These are phyloP conservation scores for Dioscorea cayenensis DNA, from an alignment of 116 monocot species.

Conservation along the genomic window DNA sequence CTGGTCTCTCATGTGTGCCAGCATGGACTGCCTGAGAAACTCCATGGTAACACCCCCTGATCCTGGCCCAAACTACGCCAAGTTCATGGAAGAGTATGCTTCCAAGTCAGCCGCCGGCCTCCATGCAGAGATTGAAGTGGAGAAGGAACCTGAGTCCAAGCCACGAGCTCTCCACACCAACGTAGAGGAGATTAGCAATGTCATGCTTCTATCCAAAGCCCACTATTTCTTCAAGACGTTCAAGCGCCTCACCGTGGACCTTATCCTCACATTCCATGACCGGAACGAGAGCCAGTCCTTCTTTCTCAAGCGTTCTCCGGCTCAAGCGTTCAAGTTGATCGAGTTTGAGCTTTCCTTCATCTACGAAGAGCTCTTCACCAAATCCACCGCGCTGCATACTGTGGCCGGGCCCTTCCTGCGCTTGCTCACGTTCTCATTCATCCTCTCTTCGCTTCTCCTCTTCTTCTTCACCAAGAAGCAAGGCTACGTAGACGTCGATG, in stretches of 20 bases:
- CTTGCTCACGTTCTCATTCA: background rate
- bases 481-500: background rate
- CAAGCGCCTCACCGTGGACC: slow-evolving; percentile 34
- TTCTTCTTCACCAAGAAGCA: slow-evolving; percentile 12
- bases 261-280: slow-evolving; percentile 34
- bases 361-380: slow-evolving; percentile 33
- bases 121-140: background rate
- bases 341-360: slow-evolving; percentile 36
- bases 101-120: slow-evolving; percentile 1
- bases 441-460: slow-evolving; percentile 1
- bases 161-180: background rate
- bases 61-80: background rate
- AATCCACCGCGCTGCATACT: slow-evolving; percentile 5
- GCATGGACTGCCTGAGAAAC: slow-evolving; percentile 24
- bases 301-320: slow-evolving; percentile 2
- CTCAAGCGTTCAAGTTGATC: slow-evolving; percentile 19
- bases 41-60: slow-evolving; percentile 5
- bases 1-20: slow-evolving; percentile 16
- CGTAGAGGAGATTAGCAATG: background rate
- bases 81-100: background rate
- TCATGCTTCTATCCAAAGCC: background rate
- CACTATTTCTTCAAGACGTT: slow-evolving; percentile 21
- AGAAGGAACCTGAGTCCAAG: slow-evolving; percentile 4
- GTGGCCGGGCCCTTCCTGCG: slow-evolving; percentile 12
- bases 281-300: slow-evolving; percentile 23